phyloP scores from a whole-genome alignment of 2,329 filamentous ascomycete species.

The Beauveria varroae region DNA sequence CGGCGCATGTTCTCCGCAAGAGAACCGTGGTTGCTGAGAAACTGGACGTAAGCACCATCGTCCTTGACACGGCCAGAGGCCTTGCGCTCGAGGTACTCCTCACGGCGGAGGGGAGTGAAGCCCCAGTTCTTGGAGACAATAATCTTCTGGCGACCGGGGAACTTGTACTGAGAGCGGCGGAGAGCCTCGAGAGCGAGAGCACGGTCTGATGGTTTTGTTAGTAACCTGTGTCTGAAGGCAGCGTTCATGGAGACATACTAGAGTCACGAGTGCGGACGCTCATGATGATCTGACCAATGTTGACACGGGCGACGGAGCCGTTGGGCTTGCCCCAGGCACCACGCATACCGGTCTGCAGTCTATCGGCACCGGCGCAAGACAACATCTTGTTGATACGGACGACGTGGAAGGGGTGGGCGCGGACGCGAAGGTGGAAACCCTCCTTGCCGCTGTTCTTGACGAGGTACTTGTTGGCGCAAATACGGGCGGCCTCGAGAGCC shows the following conservation, averaged over 20 bases:
- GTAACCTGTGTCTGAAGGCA: neutral
- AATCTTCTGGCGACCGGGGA: slow-evolving; percentile 99
- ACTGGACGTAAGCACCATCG: slow-evolving; percentile 99
- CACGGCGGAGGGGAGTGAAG: slow-evolving; percentile 95
- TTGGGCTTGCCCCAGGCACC: slow-evolving; percentile 99
- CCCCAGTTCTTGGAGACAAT: slow-evolving; percentile 99
- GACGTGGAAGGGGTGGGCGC: slow-evolving; percentile 99
- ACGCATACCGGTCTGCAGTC: slow-evolving; percentile 99
- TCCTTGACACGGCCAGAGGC: slow-evolving; percentile 88
- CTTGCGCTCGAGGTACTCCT: slow-evolving; percentile 96
- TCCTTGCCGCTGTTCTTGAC: slow-evolving; percentile 68
- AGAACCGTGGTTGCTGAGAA: slow-evolving; percentile 88
- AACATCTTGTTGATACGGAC: slow-evolving; percentile 99
- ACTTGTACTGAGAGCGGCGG: slow-evolving; percentile 99
- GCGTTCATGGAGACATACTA: slow-evolving; percentile 44
- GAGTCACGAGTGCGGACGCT: slow-evolving; percentile 94
- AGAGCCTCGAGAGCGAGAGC: slow-evolving; percentile 94
- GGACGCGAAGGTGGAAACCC: slow-evolving; percentile 66
- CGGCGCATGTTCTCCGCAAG: slow-evolving; percentile 82
- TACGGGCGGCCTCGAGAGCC: slow-evolving; percentile 98
- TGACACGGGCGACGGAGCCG: slow-evolving; percentile 97
- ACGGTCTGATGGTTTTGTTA: slow-evolving; percentile 52
- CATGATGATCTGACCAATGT: slow-evolving; percentile 99
- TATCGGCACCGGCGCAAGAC: slow-evolving; percentile 99
- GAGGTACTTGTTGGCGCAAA: slow-evolving; percentile 99